phyloP scores from a whole-genome alignment of 108 stramenopile species.

The Nitzschia sp. region DNA sequence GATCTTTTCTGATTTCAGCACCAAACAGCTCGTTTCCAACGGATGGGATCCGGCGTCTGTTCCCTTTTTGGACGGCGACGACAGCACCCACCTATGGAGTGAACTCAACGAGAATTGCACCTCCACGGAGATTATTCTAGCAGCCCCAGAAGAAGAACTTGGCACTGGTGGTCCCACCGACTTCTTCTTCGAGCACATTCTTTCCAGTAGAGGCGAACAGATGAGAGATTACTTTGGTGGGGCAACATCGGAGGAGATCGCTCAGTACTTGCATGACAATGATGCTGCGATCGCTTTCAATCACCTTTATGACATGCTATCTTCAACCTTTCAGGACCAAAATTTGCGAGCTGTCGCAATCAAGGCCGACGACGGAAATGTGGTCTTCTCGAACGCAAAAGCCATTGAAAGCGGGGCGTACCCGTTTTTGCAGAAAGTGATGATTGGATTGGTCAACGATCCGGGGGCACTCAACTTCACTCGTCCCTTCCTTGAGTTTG shows the following conservation, averaged over 20 bases:
- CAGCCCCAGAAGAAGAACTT: neutral
- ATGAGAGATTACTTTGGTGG: neutral
- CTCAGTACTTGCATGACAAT: conserved; percentile 1
- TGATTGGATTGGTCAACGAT: neutral
- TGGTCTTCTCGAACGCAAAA: neutral
- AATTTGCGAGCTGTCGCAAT: neutral
- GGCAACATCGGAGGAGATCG: neutral
- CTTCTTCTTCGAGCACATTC: neutral
- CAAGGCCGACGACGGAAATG: neutral
- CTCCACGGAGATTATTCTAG: conserved; percentile 8
- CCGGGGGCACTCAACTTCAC: neutral
- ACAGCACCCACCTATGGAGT: conserved; percentile 13
- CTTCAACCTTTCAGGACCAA: neutral
- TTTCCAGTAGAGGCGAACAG: neutral
- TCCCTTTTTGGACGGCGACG: conserved; percentile 6
- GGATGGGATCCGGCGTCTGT: conserved; percentile 8
- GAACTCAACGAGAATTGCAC: conserved; percentile 5
- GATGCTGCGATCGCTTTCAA: conserved; percentile 16
- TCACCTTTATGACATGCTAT: neutral
- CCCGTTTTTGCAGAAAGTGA: conserved; percentile 5
- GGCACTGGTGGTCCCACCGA: neutral
- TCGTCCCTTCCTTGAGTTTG: conserved; percentile 9
- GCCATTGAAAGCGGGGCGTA: conserved; percentile 10
- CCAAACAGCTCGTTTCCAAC: neutral
- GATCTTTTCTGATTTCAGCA: conserved; percentile 20